Evolutionary conservation across 306 rosid species (phyloP), one percentile per base, ranked within the genome.

Genomic region (Vicia faba): DNA sequence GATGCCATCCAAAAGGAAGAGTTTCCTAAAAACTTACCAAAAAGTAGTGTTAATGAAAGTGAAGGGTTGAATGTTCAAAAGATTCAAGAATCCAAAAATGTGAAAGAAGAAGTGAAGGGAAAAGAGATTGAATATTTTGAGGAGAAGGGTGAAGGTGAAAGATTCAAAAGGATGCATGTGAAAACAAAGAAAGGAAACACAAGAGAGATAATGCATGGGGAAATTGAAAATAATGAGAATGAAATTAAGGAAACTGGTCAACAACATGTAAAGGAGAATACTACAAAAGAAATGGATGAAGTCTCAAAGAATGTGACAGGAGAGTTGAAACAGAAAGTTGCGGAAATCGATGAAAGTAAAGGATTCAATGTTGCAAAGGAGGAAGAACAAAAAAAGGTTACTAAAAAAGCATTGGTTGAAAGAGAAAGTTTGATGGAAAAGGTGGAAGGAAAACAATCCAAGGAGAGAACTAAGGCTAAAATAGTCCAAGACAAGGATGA

Each of bases 11-110:
- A 7, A 15, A 59, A 16, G 35, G 69, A 23, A 61, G 75, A 61
- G 49, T 36, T 61, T 11, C 65, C 49, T 50, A 12, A 79, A 60
- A 4, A 19, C 38, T 35, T 67, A 43, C 61, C 71, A 25, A 55
- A 67, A 43, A 41, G 20, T 16, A 28, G 7, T 4, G 7, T 4
- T 31, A 50, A 68, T 29, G 70, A 11, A n/a, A 41, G 29, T 8
- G 54, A 49, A 50, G 65, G 54, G 18, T 13, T 50, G 12, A 49
- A 61, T 53, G 45, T 23, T 74, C 7, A 10, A 51, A 43, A 59
- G 11, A 15, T 38, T 16, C 18, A 38, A 39, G 79, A 73, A 56
- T 18, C 8, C 14, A 12, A 56, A 59, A 26, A 36, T 9, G 44
- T 2, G 18, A 57, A 33, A 49, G 74, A 51, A 31, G 46, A 29